phyloP scores from a whole-genome alignment of 108 stramenopile genomes.

The Epithemia pelagica region DNA sequence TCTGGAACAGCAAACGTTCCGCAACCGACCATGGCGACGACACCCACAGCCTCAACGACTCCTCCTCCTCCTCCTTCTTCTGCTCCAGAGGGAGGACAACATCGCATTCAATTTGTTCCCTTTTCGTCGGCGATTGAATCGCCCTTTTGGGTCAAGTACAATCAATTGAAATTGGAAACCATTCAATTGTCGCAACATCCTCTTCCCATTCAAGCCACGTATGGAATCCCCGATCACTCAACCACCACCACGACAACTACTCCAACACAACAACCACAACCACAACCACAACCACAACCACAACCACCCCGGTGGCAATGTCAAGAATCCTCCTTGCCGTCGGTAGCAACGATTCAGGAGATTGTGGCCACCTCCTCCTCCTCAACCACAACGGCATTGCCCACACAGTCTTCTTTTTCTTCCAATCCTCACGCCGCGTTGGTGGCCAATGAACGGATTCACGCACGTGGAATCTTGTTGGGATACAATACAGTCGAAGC shows the following conservation, averaged over 20 bases:
- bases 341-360: neutral
- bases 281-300: neutral
- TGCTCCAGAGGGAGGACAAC: no score
- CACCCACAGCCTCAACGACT: no score
- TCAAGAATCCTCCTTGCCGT: conserved; percentile 20
- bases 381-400: neutral
- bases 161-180: conserved; percentile 58
- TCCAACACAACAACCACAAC: neutral
- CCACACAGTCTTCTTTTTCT: neutral
- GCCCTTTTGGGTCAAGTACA: conserved; percentile 79
- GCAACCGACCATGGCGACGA: no score
- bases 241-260: no score
- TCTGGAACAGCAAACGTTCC: no score
- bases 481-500: conserved; percentile 73
- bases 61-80: no score
- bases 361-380: neutral
- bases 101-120: conserved; percentile 57
- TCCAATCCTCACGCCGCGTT: neutral
- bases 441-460: conserved; percentile 24
- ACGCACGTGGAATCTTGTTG: conserved; percentile 22
- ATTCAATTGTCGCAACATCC: conserved; percentile 63
- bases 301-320: conserved; percentile 42
- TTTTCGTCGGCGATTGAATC: conserved; percentile 72
- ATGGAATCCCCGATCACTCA: conserved; percentile 14
- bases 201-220: conserved; percentile 38